Base-by-base conservation (phyloP, 2,329 filamentous ascomycete species). In the Tolypocladium tundrense region DNA sequence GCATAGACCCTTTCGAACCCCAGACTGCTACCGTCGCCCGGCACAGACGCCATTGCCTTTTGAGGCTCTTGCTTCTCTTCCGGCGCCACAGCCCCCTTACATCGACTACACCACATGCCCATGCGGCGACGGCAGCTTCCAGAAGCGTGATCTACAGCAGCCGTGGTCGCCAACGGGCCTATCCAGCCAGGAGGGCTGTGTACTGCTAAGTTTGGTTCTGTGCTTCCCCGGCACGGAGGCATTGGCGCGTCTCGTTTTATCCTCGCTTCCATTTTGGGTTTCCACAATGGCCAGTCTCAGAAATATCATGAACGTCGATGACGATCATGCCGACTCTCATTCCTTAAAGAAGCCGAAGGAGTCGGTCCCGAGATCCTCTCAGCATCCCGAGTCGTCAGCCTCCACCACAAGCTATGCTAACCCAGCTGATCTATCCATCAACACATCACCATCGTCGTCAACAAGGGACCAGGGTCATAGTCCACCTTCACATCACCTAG, bases 301-400 rank as follows among this genome's bases (percentile, higher is more conserved):
- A 65, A 79, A 79, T 66, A 83, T 83, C 68, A 82, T 83, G 77
- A 80, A 82, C 68, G 72, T 75, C 65, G 77, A 79, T 65, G 78
- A 81, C 64, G 78, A 79, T 64, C 72, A 75, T 61, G 68, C 68
- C 60, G 71, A 75, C 62, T 67, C 74, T 58, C 69, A 68, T 67
- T 64, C 70, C 66, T 72, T 74, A 76, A 79, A 77, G 76, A 79
- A 71, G 72, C 70, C 72, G 66, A 70, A 69, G 62, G 70, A 70
- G 66, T 68, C 76, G 66, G 67, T 66, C 67, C 72, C 71, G 68
- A 70, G 69, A 58, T 62, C 66, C 42, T 62, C 66, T 57, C 62
- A 63, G 42, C 63, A 66, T 58, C 62, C 64, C 61, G 64, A 67
- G 50, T 69, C 73, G 59, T 72, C 74, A 58, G 65, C 68, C 62